These are phyloP conservation scores for Kwoniella heveanensis DNA, from an alignment of 768 basidiomycete genomes.

Conservation along the genomic window DNA sequence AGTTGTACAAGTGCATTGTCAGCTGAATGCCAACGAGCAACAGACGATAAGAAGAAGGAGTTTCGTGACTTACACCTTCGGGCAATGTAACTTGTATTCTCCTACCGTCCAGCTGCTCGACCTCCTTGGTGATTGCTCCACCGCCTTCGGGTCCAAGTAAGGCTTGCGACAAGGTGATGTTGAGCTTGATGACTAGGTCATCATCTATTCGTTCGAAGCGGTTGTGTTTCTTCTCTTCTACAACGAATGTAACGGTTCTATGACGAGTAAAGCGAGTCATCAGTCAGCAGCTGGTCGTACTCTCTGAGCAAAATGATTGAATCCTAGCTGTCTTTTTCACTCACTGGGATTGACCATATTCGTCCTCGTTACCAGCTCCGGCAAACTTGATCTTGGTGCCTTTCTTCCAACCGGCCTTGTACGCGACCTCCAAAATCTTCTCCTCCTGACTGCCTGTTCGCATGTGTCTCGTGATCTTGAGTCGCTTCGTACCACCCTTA, in stretches of 20 bases:
- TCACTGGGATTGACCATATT: constrained; percentile 53
- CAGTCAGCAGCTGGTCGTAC: not conserved
- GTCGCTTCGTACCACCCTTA: constrained; percentile 77
- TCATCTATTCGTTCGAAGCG: constrained; percentile 78
- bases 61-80: constrained; percentile 55
- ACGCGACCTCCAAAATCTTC: constrained; percentile 85
- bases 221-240: constrained; percentile 88
- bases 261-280: too few species aligned
- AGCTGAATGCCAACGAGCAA: not conserved
- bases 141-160: constrained; percentile 64
- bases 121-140: constrained; percentile 61
- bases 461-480: constrained; percentile 78
- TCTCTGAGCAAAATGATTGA: too few species aligned
- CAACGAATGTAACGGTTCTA: constrained; percentile 87
- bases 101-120: constrained; percentile 79
- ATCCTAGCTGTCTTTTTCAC: constrained; percentile 56
- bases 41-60: not conserved
- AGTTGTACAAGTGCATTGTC: not conserved
- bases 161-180: constrained; percentile 80
- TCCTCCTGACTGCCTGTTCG: constrained; percentile 77
- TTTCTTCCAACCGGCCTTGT: constrained; percentile 85
- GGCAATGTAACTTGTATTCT: constrained; percentile 72
- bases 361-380: constrained; percentile 65
- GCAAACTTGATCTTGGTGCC: constrained; percentile 94
- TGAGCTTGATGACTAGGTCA: constrained; percentile 66